Base-by-base conservation (phyloP, 2,329 filamentous ascomycete genomes). In the Phyllosticta capitalensis region DNA sequence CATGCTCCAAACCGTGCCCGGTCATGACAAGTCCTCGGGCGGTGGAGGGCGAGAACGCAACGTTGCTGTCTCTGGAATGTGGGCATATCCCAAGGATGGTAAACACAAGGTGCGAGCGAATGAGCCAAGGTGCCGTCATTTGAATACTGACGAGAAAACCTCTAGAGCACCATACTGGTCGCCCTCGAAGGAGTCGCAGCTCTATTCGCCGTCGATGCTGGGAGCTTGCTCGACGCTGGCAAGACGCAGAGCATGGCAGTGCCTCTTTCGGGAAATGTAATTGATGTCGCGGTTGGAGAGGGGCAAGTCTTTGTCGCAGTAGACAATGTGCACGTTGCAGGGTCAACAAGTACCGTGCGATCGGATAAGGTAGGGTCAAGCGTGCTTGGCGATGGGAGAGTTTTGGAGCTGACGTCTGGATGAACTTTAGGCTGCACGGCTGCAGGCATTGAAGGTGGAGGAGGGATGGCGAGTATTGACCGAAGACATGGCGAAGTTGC, bases 201-300 rank as follows among this genome's bases (percentile, higher is more conserved):
- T 49, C 74, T 95, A 9, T 85, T 92, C 71, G 74, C 81, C 59
- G 88, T 87, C 74, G 62, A 69, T 1, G 70, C 81, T 54, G 80
- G 79, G 62, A 72, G 68, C 14, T 75, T 90, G 49, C 70, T 75
- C 9, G 75, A 81, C 62, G 70, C 72, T 7, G 73, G 78, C 52
- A 52, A 20, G 61, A 59, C 51, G 57, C 62, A 60, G 50, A 58
- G 65, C 24, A 56, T 52, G 6, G 63, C 63, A 17, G 67, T 90
- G 57, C 71, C 76, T 48, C 71, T 90, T 4, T 76, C 79, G 2
- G 87, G 87, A 7, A 90, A 89, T 65, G 81, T 85, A 0, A 79
- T 92, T 4, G 82, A 85, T 67, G 66, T 82, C n/a, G 66, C 74
- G 10, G 67, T 72, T 51, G 59, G 60, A 1, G 51, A 55, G 17